phyloP scores from a whole-genome alignment of 805 yeast genomes.

The Yamadazyma sp. region DNA sequence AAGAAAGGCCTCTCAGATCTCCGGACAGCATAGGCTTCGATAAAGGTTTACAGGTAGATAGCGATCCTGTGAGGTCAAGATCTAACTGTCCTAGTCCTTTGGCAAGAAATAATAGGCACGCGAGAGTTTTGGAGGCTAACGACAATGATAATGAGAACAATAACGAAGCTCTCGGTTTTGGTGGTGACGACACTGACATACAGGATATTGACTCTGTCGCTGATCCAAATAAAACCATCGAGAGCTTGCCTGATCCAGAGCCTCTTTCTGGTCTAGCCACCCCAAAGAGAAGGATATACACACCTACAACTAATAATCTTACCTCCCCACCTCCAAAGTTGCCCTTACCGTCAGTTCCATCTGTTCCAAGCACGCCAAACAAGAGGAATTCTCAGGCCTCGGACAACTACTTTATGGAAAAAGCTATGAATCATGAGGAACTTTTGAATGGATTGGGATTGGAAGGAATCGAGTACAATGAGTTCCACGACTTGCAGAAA shows the following conservation, averaged over 20 bases:
- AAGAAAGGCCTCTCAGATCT: conserved; percentile 23
- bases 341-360: conserved; percentile 23
- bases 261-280: conserved; percentile 12
- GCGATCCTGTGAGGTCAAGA: conserved; percentile 15
- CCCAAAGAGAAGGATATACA: conserved; percentile 17
- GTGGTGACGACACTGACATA: conserved; percentile 11
- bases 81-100: conserved; percentile 39
- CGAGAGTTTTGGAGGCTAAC: conserved; percentile 42
- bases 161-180: conserved; percentile 1
- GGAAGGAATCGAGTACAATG: conserved; percentile 33
- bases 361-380: conserved; percentile 13
- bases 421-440: conserved; percentile 19
- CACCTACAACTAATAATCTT: conserved; percentile 9
- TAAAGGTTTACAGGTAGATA: conserved; percentile 9
- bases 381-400: conserved; percentile 4
- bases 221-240: too few relatives aligned
- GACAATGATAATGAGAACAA: conserved; percentile 18
- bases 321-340: conserved; percentile 42
- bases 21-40: conserved; percentile 12
- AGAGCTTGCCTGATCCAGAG: conserved; percentile 7
- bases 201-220: conserved; percentile 4
- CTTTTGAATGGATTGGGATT: conserved; percentile 39
- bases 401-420: conserved; percentile 14
- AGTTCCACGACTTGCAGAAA: conserved; percentile 10
- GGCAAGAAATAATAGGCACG: conserved; percentile 45